Evolutionary conservation across 1,284 basidiomycete genomes (phyloP).

Genomic region (Austroboletus olivaceoglutinosus): DNA sequence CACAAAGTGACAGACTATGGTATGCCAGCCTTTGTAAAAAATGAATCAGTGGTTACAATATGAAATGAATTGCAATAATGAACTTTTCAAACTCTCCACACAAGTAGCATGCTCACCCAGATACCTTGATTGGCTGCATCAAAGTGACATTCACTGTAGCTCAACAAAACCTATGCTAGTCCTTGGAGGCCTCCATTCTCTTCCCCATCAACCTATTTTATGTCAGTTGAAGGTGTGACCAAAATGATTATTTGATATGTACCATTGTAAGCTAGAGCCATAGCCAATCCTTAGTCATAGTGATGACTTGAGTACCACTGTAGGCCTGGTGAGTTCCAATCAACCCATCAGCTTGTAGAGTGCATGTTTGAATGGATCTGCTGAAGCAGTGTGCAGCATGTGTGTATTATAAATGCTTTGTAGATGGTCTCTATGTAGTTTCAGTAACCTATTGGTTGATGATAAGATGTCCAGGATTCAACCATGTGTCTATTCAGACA

Average conservation of each 20-base stretch:
- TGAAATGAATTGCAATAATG: conserved; percentile 30
- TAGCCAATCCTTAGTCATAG: conserved; percentile 96
- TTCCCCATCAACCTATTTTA: conserved; percentile 65
- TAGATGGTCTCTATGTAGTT: conserved; percentile 80
- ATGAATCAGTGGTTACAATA: not conserved
- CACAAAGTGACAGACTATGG: conserved; percentile 84
- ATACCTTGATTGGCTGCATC: conserved; percentile 68
- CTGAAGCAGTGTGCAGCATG: conserved; percentile 81
- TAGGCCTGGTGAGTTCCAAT: conserved; percentile 81
- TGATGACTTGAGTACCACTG: conserved; percentile 82
- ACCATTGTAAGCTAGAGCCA: conserved; percentile 96
- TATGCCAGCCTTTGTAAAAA: conserved; percentile 64
- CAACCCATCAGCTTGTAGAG: conserved; percentile 95
- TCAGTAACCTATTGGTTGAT: conserved; percentile 56
- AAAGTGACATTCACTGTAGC: conserved; percentile 91
- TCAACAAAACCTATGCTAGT: conserved; percentile 77
- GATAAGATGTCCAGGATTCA: conserved; percentile 4
- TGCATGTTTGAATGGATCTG: conserved; percentile 94
- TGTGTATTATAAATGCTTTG: conserved; percentile 90
- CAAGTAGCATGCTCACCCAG: conserved; percentile 91
- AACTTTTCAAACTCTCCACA: conserved; percentile 93
- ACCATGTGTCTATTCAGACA: conserved; percentile 19
- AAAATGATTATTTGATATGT: not conserved
- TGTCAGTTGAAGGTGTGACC: not conserved
- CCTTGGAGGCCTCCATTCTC: conserved; percentile 79